Conservation (phyloP, 768 basidiomycete genomes). For the Vishniacozyma victoriae region DNA sequence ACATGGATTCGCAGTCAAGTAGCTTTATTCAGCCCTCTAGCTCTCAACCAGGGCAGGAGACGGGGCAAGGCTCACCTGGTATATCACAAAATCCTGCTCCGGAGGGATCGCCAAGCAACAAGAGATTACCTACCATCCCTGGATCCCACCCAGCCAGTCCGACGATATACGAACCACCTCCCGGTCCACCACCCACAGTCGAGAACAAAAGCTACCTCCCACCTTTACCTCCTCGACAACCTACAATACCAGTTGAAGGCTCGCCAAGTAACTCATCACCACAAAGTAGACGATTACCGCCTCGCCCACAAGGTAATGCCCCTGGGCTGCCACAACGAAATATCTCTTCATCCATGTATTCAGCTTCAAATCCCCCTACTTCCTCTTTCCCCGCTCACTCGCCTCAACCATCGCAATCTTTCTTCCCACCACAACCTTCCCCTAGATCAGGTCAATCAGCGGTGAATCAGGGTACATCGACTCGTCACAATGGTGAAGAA, state of each 20-base stretch:
- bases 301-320: too few species aligned
- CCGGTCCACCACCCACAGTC: slow-evolving; percentile 25
- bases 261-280: slow-evolving; percentile 4
- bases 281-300: slow-evolving; percentile 1
- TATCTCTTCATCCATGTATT: not conserved
- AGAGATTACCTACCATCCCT: too few species aligned
- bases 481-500: slow-evolving; percentile 17
- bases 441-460: not conserved
- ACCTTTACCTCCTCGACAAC: not conserved
- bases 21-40: too few species aligned
- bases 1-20: slow-evolving; percentile 2
- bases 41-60: too few species aligned
- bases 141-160: too few species aligned
- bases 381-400: not conserved
- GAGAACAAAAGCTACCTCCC: slow-evolving; percentile 9
- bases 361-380: not conserved
- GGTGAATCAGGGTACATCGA: too few species aligned
- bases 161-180: slow-evolving; percentile 14
- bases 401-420: not conserved
- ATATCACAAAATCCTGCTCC: too few species aligned
- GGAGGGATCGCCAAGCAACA: too few species aligned
- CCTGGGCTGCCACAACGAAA: not conserved
- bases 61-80: too few species aligned
- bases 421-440: not conserved
- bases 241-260: too few species aligned